phyloP scores from a whole-genome alignment of 1,284 basidiomycete genomes.

The Ustilago sp. region DNA sequence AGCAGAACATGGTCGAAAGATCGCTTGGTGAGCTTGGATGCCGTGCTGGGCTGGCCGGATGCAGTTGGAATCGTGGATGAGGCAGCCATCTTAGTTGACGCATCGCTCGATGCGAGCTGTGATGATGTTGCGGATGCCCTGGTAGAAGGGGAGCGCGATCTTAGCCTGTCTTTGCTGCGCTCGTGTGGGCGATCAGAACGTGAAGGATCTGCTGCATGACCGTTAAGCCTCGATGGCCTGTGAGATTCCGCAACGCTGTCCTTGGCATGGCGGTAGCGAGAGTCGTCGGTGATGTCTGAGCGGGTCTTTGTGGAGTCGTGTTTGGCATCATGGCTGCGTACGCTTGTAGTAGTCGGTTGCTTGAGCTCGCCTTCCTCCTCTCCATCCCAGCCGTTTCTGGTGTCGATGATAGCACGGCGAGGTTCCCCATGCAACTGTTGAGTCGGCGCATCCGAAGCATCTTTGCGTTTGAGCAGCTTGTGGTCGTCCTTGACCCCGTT shows the following conservation, averaged over 20 bases:
- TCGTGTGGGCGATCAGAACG: neutral
- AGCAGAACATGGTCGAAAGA: conserved; percentile 48
- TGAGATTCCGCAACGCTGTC: neutral
- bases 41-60: neutral
- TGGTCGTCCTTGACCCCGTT: conserved; percentile 1
- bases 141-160: conserved; percentile 6
- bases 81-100: neutral
- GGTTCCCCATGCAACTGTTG: neutral
- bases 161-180: conserved; percentile 9
- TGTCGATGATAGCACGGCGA: neutral
- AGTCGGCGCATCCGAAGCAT: neutral
- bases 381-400: neutral
- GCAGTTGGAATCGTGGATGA: neutral
- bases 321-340: neutral
- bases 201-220: neutral
- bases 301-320: neutral
- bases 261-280: neutral
- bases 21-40: neutral
- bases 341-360: neutral
- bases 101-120: neutral
- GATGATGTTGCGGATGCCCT: conserved; percentile 1
- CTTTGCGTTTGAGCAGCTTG: conserved; percentile 17
- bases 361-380: conserved; percentile 18
- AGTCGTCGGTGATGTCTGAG: neutral
- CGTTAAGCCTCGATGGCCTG: neutral